Evolutionary conservation across 768 basidiomycete genomes (phyloP), one percentile per base, ranked within the genome.

Genomic region (Zangia roseola): DNA sequence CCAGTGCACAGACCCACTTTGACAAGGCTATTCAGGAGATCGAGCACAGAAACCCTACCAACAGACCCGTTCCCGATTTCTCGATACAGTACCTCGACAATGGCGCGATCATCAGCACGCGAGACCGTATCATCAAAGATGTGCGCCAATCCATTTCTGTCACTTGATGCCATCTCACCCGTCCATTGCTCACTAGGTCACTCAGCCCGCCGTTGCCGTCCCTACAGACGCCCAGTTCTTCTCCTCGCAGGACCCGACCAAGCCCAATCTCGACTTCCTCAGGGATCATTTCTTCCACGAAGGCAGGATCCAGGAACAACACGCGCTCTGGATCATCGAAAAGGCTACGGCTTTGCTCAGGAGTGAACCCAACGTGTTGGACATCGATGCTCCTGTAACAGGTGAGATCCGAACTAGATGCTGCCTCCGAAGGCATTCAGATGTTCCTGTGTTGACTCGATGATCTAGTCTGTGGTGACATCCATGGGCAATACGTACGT

Each of bases 221-320:
- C 91, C 89, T 0, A 82, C 82, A 5, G 85, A 91, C 53, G 80
- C 77, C 14, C 81, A 92, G 54, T 84, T 93, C 70, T 92, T 84
- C 73, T 84, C 87, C 41, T 72, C 74, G 24, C 68, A 74, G 38
- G 85, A 85, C 59, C 75, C 74, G 17, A 71, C 71, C n/a, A 84
- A 85, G 56, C 84, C 84, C 21, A 81, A 86, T 60, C 79, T 86
- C 47, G 83, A 81, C 5, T 86, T 84, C 66, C 72, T 88, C 50
- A 87, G 86, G 70, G 86, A 86, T 60, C 85, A 88, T 67, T 86
- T 87, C 68, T 84, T 86, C 64, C 73, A 84, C 37, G 85, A 86
- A 61, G 84, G 84, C 0, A 69, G 84, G 28, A 54, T 86, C 42
- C 80, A 74, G 1, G 84, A 86, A 56, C 81, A 82, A 26, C 82